Evolutionary conservation across 2,329 filamentous ascomycete species (phyloP).

Genomic region (Atkinsonella texensis): DNA sequence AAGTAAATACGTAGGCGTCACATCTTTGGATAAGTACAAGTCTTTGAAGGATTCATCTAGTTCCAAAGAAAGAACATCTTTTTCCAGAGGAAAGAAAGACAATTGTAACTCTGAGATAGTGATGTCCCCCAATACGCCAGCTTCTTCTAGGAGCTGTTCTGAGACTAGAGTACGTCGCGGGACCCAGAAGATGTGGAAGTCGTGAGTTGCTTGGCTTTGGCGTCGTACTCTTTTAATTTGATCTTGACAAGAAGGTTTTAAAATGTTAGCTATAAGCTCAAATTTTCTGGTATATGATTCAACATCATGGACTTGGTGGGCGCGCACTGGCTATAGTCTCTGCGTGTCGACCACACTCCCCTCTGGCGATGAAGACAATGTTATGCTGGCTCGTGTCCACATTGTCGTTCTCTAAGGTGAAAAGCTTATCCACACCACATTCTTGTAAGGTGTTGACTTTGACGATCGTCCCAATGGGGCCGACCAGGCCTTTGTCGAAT

Average conservation of each 20-base stretch:
- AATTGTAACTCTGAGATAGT: slow-evolving; percentile 79
- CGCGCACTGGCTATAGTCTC: slow-evolving; percentile 76
- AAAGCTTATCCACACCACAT: slow-evolving; percentile 95
- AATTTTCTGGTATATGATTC: no score
- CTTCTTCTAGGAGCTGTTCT: slow-evolving; percentile 83
- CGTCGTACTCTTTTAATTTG: slow-evolving; percentile 84
- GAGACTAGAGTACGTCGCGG: slow-evolving; percentile 84
- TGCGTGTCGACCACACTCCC: slow-evolving; percentile 76
- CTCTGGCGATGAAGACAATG: slow-evolving; percentile 84
- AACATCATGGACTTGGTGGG: no score
- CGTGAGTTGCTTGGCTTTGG: slow-evolving; percentile 81
- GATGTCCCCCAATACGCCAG: slow-evolving; percentile 84
- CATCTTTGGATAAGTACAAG: slow-evolving; percentile 80
- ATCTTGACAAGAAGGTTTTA: slow-evolving; percentile 38
- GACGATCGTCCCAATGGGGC: slow-evolving; percentile 79
- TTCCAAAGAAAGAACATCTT: slow-evolving; percentile 83
- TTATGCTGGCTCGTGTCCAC: slow-evolving; percentile 90
- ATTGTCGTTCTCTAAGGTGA: slow-evolving; percentile 92
- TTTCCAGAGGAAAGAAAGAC: slow-evolving; percentile 83
- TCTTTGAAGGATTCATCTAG: slow-evolving; percentile 78
- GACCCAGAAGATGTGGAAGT: slow-evolving; percentile 95
- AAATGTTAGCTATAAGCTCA: slow-evolving; percentile 15
- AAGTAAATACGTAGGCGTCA: slow-evolving; percentile 77
- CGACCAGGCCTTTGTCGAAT: slow-evolving; percentile 80
- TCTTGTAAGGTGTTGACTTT: slow-evolving; percentile 94